Percentiles rank a stretch among this genome's conserved stretches.
These are phyloP conservation scores for Agrocybe chaxingu DNA, from an alignment of 768 basidiomycete genomes.

Conservation along the genomic window DNA sequence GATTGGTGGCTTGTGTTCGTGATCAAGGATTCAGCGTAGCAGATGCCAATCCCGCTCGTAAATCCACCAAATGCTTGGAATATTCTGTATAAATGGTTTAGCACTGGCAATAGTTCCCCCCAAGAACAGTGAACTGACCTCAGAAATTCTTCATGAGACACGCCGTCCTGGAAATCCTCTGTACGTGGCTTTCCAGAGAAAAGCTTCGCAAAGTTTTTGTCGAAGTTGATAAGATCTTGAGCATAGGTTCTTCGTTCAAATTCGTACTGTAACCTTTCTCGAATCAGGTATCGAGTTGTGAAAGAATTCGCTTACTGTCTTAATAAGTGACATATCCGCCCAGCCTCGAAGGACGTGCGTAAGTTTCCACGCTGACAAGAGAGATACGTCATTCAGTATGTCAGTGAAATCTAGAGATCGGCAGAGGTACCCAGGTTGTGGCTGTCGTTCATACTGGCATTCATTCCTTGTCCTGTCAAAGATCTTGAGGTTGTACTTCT, in stretches of 20 bases:
- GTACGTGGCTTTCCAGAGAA: conserved; percentile 68
- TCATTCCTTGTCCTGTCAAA: conserved; percentile 66
- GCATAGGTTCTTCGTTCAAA: conserved; percentile 65
- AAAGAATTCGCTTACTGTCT: conserved; percentile 37
- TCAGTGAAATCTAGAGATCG: background rate
- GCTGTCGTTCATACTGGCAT: conserved; percentile 73
- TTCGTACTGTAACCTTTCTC: conserved; percentile 48
- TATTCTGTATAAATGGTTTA: conserved; percentile 25
- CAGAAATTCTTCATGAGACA: conserved; percentile 52
- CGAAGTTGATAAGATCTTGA: conserved; percentile 70
- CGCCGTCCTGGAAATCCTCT: conserved; percentile 40
- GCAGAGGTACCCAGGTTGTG: conserved; percentile 56
- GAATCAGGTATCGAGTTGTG: background rate
- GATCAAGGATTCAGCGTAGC: conserved; percentile 47
- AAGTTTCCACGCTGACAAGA: conserved; percentile 54
- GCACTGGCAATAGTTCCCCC: background rate
- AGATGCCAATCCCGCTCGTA: conserved; percentile 52
- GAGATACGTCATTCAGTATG: background rate
- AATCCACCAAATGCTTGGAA: conserved; percentile 55
- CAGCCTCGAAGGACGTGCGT: conserved; percentile 53
- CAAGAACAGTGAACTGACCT: conserved; percentile 20
- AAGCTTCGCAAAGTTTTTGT: conserved; percentile 60
- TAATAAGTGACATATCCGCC: conserved; percentile 44
- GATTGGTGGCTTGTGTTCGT: conserved; percentile 33
- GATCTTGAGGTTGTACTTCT: background rate